A percentile compares a stretch with the other conserved stretches of the same genome.
phyloP scores from a whole-genome alignment of 192 early-diverging fungal genomes.

The Linnemannia zychae region DNA sequence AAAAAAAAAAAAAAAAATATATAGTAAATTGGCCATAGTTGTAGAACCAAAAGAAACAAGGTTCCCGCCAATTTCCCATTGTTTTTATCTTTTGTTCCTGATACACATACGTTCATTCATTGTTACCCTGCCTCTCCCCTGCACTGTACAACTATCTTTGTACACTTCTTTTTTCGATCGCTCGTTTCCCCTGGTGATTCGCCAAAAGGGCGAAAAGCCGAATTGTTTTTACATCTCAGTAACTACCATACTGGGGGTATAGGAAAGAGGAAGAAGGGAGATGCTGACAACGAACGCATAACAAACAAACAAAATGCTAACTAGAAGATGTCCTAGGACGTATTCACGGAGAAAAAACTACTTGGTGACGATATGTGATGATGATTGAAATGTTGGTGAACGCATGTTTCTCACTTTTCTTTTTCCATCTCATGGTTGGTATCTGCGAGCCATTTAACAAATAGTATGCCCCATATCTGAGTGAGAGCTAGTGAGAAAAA shows the following conservation, averaged over 20 bases:
- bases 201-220: slow-evolving; percentile 10
- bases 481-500: neutral
- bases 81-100: neutral
- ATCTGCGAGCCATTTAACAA: neutral
- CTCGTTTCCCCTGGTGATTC: neutral
- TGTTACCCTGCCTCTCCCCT: neutral
- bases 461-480: neutral
- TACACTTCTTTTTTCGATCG: neutral
- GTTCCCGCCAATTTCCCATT: slow-evolving; percentile 7
- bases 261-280: too few relatives aligned
- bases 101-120: neutral
- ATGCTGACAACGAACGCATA: too few relatives aligned
- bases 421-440: neutral
- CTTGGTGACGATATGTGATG: neutral
- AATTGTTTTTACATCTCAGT: neutral
- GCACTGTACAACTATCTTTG: neutral
- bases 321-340: too few relatives aligned
- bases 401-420: neutral
- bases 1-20: too few relatives aligned
- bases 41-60: neutral
- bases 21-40: too few relatives aligned
- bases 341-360: neutral
- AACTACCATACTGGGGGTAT: neutral
- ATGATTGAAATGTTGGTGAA: neutral
- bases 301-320: too few relatives aligned